A percentile compares a stretch with the other conserved stretches of the same genome.
Evolutionary conservation across 257 asterid species (phyloP).

Genomic region (Salvia miltiorrhiza): DNA sequence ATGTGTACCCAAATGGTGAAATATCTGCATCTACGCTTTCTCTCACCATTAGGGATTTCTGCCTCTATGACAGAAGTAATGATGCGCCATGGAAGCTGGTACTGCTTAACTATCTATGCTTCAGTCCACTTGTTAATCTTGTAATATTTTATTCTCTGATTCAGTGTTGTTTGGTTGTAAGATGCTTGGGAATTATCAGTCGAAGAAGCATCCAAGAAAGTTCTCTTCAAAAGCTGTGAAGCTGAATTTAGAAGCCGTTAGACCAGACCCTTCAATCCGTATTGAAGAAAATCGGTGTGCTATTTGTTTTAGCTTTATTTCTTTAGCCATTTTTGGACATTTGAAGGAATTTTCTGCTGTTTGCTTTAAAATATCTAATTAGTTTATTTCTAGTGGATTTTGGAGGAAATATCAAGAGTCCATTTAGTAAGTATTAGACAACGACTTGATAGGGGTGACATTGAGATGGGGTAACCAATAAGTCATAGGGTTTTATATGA

Average conservation of each 20-base stretch:
- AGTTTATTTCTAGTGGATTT: neutral
- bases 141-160: constrained; percentile 16
- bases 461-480: neutral
- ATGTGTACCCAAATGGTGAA: constrained; percentile 72
- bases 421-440: neutral
- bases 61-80: constrained; percentile 61
- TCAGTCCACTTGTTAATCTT: constrained; percentile 13
- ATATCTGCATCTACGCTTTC: constrained; percentile 56
- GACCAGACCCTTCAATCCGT: constrained; percentile 83
- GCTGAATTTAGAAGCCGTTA: constrained; percentile 75
- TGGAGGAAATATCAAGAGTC: neutral
- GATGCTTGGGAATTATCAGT: constrained; percentile 81
- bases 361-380: constrained; percentile 4
- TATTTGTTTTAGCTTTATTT: constrained; percentile 9
- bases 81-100: constrained; percentile 99
- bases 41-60: constrained; percentile 60
- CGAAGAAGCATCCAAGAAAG: constrained; percentile 72
- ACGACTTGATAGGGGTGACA: neutral
- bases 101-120: constrained; percentile 20
- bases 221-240: constrained; percentile 74
- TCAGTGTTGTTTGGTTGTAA: constrained; percentile 28
- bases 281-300: constrained; percentile 86
- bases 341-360: constrained; percentile 13
- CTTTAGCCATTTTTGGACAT: neutral
- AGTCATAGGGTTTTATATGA: neutral